These are phyloP conservation scores for Anisodus acutangulus DNA, from an alignment of 257 asterid genomes.

Conservation along the genomic window DNA sequence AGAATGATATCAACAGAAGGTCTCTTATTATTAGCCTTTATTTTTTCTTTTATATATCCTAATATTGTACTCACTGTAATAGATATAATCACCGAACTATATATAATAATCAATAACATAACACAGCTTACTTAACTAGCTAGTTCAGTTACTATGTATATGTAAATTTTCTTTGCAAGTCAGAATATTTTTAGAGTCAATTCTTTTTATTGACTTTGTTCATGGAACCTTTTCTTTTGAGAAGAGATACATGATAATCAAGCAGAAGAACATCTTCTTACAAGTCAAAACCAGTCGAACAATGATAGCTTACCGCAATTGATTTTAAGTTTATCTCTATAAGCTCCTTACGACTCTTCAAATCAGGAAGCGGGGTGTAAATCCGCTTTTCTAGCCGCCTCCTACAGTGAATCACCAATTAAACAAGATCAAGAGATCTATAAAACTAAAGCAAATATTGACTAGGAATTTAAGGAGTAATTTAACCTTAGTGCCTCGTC, in stretches of 20 bases:
- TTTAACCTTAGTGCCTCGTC: conserved; percentile 88
- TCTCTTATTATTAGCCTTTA: not conserved
- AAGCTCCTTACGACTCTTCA: conserved; percentile 85
- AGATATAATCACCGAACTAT: not conserved
- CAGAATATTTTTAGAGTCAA: not conserved
- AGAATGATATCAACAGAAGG: no score
- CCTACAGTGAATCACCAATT: conserved; percentile 41
- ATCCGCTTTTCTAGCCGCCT: conserved; percentile 90
- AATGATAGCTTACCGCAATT: conserved; percentile 60
- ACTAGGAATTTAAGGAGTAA: not conserved
- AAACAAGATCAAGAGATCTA: not conserved
- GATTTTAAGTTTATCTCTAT: conserved; percentile 81
- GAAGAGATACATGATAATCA: not conserved
- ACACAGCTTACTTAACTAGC: no score
- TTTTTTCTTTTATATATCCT: not conserved
- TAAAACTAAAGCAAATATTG: conserved; percentile 6
- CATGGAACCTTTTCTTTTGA: not conserved
- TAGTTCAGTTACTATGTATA: no score
- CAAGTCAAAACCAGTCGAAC: not conserved
- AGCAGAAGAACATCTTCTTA: not conserved
- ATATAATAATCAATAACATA: no score
- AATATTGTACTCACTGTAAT: not conserved
- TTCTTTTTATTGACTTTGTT: not conserved
- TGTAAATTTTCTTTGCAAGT: not conserved
- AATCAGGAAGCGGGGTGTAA: conserved; percentile 85